Evolutionary conservation across 2,329 filamentous ascomycete genomes (phyloP).

Genomic region (Botryotinia calthae): DNA sequence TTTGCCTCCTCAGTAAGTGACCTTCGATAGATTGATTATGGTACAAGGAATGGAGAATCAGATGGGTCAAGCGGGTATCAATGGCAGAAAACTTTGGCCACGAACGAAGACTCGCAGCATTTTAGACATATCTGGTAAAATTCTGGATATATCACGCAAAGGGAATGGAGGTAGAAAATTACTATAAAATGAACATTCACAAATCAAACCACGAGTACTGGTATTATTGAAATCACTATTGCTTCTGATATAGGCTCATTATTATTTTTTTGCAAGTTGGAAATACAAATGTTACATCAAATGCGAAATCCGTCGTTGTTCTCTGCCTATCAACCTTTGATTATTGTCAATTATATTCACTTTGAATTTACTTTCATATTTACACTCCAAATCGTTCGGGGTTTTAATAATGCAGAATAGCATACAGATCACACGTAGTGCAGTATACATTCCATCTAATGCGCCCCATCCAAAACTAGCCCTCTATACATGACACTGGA

Average conservation of each 20-base stretch:
- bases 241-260: background rate
- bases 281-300: background rate
- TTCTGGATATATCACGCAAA: background rate
- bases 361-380: fast-evolving
- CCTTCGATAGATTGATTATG: background rate
- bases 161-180: background rate
- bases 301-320: fast-evolving
- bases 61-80: fast-evolving
- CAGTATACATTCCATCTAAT: background rate
- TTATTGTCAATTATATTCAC: background rate
- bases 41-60: fast-evolving
- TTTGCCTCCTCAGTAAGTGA: too few relatives aligned
- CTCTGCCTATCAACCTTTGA: background rate
- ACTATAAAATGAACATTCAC: background rate
- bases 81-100: background rate
- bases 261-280: background rate
- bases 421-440: background rate
- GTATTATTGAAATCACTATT: background rate
- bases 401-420: fast-evolving
- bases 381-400: background rate
- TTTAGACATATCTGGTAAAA: background rate
- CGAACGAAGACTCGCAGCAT: background rate
- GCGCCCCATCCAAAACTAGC: fast-evolving
- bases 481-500: background rate
- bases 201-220: background rate